Evolutionary conservation across 352 stramenopile species (phyloP).

Genomic region (Phytophthora pluvialis): DNA sequence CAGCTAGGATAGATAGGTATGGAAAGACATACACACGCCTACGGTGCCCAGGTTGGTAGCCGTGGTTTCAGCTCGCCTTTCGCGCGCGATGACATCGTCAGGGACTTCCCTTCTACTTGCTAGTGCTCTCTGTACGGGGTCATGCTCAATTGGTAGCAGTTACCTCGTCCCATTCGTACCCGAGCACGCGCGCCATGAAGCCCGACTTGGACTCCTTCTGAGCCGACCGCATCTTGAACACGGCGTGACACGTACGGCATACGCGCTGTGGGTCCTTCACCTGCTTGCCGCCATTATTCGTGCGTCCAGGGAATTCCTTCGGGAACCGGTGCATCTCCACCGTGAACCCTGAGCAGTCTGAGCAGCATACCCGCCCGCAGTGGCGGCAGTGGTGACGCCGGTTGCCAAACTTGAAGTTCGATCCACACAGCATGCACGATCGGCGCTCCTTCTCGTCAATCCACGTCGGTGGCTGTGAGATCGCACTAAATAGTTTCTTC

Average conservation of each 20-base stretch:
- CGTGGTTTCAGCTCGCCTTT: slow-evolving; percentile 12
- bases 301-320: slow-evolving; percentile 82
- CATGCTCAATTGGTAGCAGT: slow-evolving; percentile 45
- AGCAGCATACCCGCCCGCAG: slow-evolving; percentile 87
- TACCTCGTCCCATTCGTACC: slow-evolving; percentile 89
- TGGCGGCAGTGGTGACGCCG: slow-evolving; percentile 87
- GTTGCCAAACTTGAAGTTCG: slow-evolving; percentile 81
- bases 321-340: slow-evolving; percentile 85
- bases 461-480: slow-evolving; percentile 77
- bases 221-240: slow-evolving; percentile 85
- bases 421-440: slow-evolving; percentile 76
- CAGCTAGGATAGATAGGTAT: slow-evolving; percentile 44
- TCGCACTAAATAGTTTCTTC: slow-evolving; percentile 84
- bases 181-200: slow-evolving; percentile 82
- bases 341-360: slow-evolving; percentile 79
- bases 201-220: slow-evolving; percentile 88
- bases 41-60: slow-evolving; percentile 7
- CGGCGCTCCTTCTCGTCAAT: slow-evolving; percentile 80
- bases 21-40: slow-evolving; percentile 39
- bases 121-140: slow-evolving; percentile 30
- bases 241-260: slow-evolving; percentile 81
- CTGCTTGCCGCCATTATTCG: slow-evolving; percentile 64
- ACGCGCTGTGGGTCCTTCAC: slow-evolving; percentile 85
- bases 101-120: slow-evolving; percentile 35
- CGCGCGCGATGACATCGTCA: slow-evolving; percentile 21